Evolutionary conservation across 257 asterid species (phyloP).

Genomic region (Solanum pinnatisectum): DNA sequence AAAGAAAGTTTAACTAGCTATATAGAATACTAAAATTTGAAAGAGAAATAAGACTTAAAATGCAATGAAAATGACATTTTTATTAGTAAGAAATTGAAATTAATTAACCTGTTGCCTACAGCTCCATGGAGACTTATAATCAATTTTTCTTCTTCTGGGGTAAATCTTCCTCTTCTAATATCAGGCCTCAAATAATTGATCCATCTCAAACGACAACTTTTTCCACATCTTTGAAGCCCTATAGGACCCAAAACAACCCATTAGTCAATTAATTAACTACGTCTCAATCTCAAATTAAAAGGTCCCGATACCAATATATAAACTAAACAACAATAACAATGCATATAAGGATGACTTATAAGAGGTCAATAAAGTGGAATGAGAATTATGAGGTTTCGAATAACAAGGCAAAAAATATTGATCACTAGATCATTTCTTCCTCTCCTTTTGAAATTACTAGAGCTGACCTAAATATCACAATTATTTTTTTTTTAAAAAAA

Average conservation of each 20-base stretch:
- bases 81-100: neutral
- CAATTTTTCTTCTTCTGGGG: conserved; percentile 75
- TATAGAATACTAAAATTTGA: neutral
- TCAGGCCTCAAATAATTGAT: conserved; percentile 93
- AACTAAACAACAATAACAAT: neutral
- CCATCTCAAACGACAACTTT: conserved; percentile 91
- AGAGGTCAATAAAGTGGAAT: neutral
- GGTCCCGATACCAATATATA: neutral
- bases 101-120: conserved; percentile 81
- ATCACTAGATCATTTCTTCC: neutral
- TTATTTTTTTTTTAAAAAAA: neutral
- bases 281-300: neutral
- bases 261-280: neutral
- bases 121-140: conserved; percentile 86
- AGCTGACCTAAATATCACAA: too few relatives aligned
- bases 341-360: neutral
- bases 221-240: conserved; percentile 95
- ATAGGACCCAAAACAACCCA: neutral
- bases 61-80: neutral
- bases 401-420: neutral
- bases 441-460: too few relatives aligned
- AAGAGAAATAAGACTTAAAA: neutral
- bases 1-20: neutral
- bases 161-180: conserved; percentile 85
- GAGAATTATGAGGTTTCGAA: neutral